Base-by-base conservation (phyloP, 352 stramenopile species). In the Phytophthora fragariae region DNA sequence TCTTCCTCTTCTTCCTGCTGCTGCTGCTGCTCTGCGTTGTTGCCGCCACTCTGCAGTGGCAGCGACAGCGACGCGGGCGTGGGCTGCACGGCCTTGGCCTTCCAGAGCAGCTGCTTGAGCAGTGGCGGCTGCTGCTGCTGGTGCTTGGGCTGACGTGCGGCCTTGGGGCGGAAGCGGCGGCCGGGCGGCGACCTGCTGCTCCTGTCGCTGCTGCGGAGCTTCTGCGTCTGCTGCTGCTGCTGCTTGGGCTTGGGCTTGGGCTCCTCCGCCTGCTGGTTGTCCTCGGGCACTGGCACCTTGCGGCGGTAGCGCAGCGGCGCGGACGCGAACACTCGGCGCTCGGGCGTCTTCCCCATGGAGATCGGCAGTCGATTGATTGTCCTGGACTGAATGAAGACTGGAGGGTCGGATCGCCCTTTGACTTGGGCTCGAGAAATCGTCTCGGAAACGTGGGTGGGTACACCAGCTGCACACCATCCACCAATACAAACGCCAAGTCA, bases 101-200 rank as follows among this genome's bases (percentile, higher is more conserved):
- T 90, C 85, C 85, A 92, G 33, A 89, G 70, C 39, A 90, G 37
- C 58, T 90, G 81, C 76, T 90, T 91, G n/a, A 89, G 62, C 35
- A 87, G 59, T 6, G 57, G 46, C 9, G 63, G 67, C 50, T 72
- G 63, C 31, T 75, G 65, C 41, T 56, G 60, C 35, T 15, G 35
- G 10, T 41, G 35, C 35, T 41, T 41, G 21, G 29, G 8, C 21
- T 65, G 21, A 2, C 47, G 24, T 1, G 8, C 35, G 10, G 31
- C 31, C 17, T 73, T 73, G 57, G 56, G 21, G 1, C 44, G 62
- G 56, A 70, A 69, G 57, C 53, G 62, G 29, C 55, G 49, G 3
- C 12, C 47, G 5, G 54, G 14, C 29, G 58, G 58, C 19, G 66
- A 72, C 35, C 46, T 68, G 17, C 56, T 77, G 52, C 46, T 68